Conservation (phyloP, 371 early-diverging fungal genomes). For the Lichtheimia corymbifera region DNA sequence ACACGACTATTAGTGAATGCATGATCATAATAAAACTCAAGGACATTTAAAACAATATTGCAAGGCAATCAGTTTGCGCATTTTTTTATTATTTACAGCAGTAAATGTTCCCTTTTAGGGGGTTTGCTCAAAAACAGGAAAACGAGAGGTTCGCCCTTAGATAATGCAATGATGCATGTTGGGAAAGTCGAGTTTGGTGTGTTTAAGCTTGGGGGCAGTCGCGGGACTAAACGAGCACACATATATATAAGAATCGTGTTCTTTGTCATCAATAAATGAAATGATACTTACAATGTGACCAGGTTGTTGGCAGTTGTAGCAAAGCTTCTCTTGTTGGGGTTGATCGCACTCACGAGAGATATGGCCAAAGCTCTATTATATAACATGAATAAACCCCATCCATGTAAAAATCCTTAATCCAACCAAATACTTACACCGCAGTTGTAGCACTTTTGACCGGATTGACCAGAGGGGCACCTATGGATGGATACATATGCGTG, state of each 20-base stretch:
- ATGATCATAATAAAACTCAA: neutral
- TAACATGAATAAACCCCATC: neutral
- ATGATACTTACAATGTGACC: constrained; percentile 52
- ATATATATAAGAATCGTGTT: neutral
- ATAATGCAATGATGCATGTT: too few species aligned
- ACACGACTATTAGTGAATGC: constrained; percentile 38
- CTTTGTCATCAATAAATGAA: neutral
- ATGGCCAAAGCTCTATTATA: constrained; percentile 40
- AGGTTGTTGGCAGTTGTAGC: constrained; percentile 66
- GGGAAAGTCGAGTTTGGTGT: neutral
- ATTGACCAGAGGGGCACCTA: constrained; percentile 39
- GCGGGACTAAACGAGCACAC: constrained; percentile 18
- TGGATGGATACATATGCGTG: neutral
- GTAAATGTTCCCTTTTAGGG: too few species aligned
- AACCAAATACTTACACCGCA: constrained; percentile 47
- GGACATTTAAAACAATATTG: neutral
- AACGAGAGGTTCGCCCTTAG: too few species aligned
- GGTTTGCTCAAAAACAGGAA: too few species aligned
- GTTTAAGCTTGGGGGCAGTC: constrained; percentile 25
- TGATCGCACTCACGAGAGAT: constrained; percentile 51
- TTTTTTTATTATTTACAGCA: too few species aligned
- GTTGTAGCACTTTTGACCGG: constrained; percentile 68
- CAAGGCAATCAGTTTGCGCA: neutral
- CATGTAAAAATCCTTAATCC: neutral
- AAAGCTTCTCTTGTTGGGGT: constrained; percentile 49